Evolutionary conservation across 768 basidiomycete genomes (phyloP).

Genomic region (Pulveroboletus sp.): DNA sequence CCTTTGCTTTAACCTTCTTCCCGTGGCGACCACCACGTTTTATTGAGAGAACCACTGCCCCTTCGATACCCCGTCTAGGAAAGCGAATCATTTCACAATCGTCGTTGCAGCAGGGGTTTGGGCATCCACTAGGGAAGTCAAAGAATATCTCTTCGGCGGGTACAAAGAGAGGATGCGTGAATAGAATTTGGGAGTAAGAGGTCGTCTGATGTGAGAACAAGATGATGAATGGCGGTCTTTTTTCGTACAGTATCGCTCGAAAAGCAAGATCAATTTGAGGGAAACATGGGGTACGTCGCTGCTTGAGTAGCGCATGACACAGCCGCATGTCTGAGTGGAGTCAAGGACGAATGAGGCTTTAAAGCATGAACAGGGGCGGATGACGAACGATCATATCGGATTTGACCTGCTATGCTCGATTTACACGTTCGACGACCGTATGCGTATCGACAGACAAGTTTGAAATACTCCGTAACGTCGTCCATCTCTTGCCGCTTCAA

Average conservation of each 20-base stretch:
- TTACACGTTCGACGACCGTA: slow-evolving; percentile 58
- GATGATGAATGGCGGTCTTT: slow-evolving; percentile 69
- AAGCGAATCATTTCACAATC: slow-evolving; percentile 83
- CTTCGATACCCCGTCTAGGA: slow-evolving; percentile 57
- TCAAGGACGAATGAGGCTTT: slow-evolving; percentile 3
- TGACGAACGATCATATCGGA: slow-evolving; percentile 65
- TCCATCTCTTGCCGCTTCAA: slow-evolving; percentile 79
- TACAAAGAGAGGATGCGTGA: slow-evolving; percentile 66
- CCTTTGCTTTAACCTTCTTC: slow-evolving; percentile 46
- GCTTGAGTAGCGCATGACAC: slow-evolving; percentile 59
- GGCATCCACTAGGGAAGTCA: slow-evolving; percentile 76
- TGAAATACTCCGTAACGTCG: slow-evolving; percentile 73
- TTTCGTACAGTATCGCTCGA: slow-evolving; percentile 72
- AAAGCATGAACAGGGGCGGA: not conserved
- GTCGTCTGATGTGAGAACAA: slow-evolving; percentile 78
- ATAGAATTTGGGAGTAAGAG: slow-evolving; percentile 78
- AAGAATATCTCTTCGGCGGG: slow-evolving; percentile 69
- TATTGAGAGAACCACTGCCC: slow-evolving; percentile 58
- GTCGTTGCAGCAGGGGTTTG: slow-evolving; percentile 73
- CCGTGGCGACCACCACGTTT: slow-evolving; percentile 50
- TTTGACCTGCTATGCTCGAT: slow-evolving; percentile 60
- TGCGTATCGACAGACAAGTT: slow-evolving; percentile 62
- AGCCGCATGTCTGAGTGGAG: slow-evolving; percentile 53
- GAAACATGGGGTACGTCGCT: slow-evolving; percentile 73
- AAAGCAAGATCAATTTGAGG: slow-evolving; percentile 77